Conservation (phyloP, 495 filamentous ascomycete species). For the Neurospora sp. region DNA sequence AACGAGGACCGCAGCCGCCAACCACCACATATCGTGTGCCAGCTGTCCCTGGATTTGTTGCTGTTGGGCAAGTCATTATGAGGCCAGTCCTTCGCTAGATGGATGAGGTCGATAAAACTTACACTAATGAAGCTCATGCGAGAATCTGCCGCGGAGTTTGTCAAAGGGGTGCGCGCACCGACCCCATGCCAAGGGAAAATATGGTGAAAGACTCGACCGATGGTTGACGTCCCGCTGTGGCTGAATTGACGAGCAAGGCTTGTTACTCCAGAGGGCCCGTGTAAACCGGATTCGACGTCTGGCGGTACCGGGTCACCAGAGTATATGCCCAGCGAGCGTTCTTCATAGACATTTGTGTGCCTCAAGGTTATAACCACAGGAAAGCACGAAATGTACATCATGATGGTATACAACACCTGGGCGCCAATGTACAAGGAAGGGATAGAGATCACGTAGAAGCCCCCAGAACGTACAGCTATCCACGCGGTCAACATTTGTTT, state of each 20-base stretch:
- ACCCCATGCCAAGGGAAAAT: conserved; percentile 30
- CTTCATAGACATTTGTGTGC: conserved; percentile 55
- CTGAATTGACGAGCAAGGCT: conserved; percentile 10
- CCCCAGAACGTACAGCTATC: conserved; percentile 65
- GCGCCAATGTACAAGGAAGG: conserved; percentile 59
- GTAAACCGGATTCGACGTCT: conserved; percentile 8
- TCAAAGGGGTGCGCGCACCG: conserved; percentile 15
- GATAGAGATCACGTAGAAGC: conserved; percentile 75
- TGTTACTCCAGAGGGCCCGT: background rate
- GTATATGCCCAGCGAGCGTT: conserved; percentile 62
- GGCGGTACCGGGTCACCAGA: conserved; percentile 28
- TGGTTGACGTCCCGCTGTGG: conserved; percentile 13
- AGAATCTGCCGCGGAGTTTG: conserved; percentile 16
- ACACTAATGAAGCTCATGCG: conserved; percentile 37
- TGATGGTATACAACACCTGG: conserved; percentile 75
- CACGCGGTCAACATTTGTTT: conserved; percentile 1
- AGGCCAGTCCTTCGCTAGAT: background rate
- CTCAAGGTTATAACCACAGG: conserved; percentile 68
- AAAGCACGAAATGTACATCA: conserved; percentile 84
- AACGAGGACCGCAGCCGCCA: conserved; percentile 61
- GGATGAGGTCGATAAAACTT: background rate
- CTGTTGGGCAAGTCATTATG: background rate
- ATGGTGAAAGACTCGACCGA: conserved; percentile 19
- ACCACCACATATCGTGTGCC: conserved; percentile 81
- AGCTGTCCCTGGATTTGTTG: conserved; percentile 71